Base-by-base conservation (phyloP, 306 rosid species). In the Luffa aegyptiaca region DNA sequence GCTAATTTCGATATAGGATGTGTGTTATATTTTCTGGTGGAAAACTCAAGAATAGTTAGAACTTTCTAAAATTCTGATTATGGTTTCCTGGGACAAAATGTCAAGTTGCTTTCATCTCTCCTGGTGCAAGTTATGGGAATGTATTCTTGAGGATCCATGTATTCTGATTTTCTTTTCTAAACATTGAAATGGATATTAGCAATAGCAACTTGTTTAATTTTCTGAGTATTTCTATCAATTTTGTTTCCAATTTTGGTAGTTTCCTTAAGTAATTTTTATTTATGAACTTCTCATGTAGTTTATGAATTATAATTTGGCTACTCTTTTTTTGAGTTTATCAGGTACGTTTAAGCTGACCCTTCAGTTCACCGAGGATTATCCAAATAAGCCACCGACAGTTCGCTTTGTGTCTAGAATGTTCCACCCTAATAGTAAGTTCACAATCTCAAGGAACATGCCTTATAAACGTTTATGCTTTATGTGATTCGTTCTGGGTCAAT, bases 391-490 rank as follows among this genome's bases (percentile, higher is more conserved):
- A 16, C 99, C 99, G 31, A 91, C 89, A 26, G 99, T 95, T 62
- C 96, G 94, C 74, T 95, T 95, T 81, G 99, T 95, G 65, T 95
- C 99, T 77, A 90, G 97, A 73, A 95, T 95, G 99, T 95, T 95
- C 87, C 99, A 95, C 85, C 99, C 97, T 61, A 95, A 95, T 74
- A 95, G 99, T 95, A 83, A 91, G 99, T 88, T 62, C 4, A 26
- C 77, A 72, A 31, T 49, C 42, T 49, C 45, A 31, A 49, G 44
- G 17, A 53, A 42, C 12, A 1, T 42, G 17, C 12, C 52, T 44
- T 69, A 42, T 17, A 42, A 39, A n/a, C 35, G 9, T 44, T 75
- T 18, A 35, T 75, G 35, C 33, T 10, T 52, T 75, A 36, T 55
- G 46, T 52, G 31, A 4, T 75, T 52, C 33, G 36, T 10, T 52